phyloP scores from a whole-genome alignment of 2,329 filamentous ascomycete species.

The Diatrype stigma region DNA sequence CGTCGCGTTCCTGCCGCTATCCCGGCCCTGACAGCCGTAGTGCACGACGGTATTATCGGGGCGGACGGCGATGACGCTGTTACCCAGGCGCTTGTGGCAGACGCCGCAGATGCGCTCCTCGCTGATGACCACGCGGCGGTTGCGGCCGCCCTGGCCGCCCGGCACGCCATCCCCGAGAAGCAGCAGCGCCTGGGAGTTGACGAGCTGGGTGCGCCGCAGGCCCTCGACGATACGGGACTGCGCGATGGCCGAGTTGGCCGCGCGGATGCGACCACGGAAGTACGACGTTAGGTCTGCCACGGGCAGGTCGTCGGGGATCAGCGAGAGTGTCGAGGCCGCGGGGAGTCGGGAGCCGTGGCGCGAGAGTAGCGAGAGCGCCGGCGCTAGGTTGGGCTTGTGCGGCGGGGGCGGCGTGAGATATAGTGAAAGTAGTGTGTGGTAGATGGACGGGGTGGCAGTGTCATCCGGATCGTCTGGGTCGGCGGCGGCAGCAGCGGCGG shows the following conservation, averaged over 20 bases:
- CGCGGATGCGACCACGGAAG: slow-evolving; percentile 85
- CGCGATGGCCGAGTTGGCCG: slow-evolving; percentile 77
- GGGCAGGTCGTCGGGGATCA: slow-evolving; percentile 78
- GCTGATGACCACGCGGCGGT: slow-evolving; percentile 69
- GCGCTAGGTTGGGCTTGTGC: slow-evolving; percentile 66
- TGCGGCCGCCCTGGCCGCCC: slow-evolving; percentile 49
- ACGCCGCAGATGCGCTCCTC: slow-evolving; percentile 89
- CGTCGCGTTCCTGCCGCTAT: slow-evolving; percentile 31
- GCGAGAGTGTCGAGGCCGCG: slow-evolving; percentile 75
- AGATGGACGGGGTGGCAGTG: slow-evolving; percentile 69
- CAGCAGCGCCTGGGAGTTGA: slow-evolving; percentile 70
- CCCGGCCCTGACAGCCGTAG: slow-evolving; percentile 66
- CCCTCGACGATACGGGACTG: slow-evolving; percentile 74
- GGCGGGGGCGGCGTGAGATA: slow-evolving; percentile 79
- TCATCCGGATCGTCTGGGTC: slow-evolving; percentile 45
- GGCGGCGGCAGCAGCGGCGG: slow-evolving; percentile 17
- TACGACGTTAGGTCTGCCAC: slow-evolving; percentile 81
- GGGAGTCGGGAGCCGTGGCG: slow-evolving; percentile 90
- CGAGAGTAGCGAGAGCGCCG: slow-evolving; percentile 82
- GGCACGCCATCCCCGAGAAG: slow-evolving; percentile 65
- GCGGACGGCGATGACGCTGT: slow-evolving; percentile 85
- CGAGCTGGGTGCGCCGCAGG: slow-evolving; percentile 72
- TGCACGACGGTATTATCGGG: slow-evolving; percentile 80
- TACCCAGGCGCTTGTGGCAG: slow-evolving; percentile 88
- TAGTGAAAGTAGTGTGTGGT: slow-evolving; percentile 83